These are phyloP conservation scores for Yarrowia divulgata DNA, from an alignment of 805 yeast genomes.

Conservation along the genomic window DNA sequence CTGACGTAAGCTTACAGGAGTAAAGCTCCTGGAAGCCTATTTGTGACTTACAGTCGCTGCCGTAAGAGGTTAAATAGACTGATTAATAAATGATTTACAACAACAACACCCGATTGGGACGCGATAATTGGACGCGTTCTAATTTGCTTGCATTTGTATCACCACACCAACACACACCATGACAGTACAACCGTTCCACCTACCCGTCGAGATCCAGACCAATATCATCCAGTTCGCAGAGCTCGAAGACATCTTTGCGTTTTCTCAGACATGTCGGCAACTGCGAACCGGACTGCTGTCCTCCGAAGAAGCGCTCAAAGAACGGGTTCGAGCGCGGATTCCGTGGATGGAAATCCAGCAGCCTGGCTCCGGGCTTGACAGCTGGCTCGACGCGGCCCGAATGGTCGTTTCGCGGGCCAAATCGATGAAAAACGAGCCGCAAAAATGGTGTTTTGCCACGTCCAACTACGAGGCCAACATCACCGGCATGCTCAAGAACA, in stretches of 20 bases:
- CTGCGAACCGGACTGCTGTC: neutral
- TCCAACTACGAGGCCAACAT: neutral
- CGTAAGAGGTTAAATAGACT: too few species aligned
- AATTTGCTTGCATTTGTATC: too few species aligned
- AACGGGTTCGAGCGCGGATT: neutral
- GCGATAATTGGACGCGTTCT: too few species aligned
- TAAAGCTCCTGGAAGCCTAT: too few species aligned
- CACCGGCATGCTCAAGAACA: neutral
- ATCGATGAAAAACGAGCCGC: neutral
- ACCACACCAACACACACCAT: too few species aligned
- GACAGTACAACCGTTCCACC: neutral
- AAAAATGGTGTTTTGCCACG: neutral
- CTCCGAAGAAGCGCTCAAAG: neutral
- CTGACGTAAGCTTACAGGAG: too few species aligned
- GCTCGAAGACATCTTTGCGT: neutral
- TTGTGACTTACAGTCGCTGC: too few species aligned
- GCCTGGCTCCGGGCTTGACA: neutral
- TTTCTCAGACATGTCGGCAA: neutral
- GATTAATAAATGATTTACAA: too few species aligned
- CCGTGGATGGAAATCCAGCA: neutral
- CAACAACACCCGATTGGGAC: too few species aligned
- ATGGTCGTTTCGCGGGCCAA: neutral
- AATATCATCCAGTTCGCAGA: neutral
- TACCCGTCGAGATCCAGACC: neutral
- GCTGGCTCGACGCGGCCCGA: neutral